Evolutionary conservation across 2,329 filamentous ascomycete species (phyloP), one percentile per base, ranked within the genome.

Genomic region (Dichotomopilus funicola): DNA sequence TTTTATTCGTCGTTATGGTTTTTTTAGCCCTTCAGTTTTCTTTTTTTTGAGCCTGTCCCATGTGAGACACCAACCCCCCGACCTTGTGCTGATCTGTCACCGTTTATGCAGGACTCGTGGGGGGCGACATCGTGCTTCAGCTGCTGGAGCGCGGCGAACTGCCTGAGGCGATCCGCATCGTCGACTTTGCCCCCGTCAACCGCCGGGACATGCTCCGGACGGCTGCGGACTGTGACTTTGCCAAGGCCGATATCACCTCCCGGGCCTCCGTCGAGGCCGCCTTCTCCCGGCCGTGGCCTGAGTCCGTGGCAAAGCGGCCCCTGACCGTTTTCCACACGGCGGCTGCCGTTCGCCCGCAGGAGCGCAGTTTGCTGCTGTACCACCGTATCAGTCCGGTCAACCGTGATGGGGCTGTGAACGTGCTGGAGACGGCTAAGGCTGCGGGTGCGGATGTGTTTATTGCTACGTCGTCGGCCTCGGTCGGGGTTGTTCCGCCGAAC

Each of bases 311-410:
- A 5, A 47, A 65, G 4, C 69, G 76, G 3, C 78, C 79, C 1
- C 66, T 83, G 31, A 81, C 79, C 1, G 79, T 83, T 11, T 81
- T 79, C 62, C 80, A 83, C 67, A 81, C 76, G 0, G 80, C 79
- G 2, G 80, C 79, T 1, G 70, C 75, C 5, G 81, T 83, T 56
- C 70, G 78, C 9, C 73, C 77, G 0, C 72, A 70, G 12, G 79
- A 82, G 54, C 74, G 79, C 6, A 70, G 72, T 49, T 62, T 65
- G 46, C 65, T 71, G 36, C 68, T 77, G 36, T 78, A 81, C 59
- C 65, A 70, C 31, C 72, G 74, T 33, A 72, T 72, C 53, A 71
- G 71, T 49, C 66, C 69, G 13, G 77, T 81, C 53, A 83, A 83
- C 58, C 70, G 80, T 31, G 64, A 62, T 7, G 80, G 79, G 7